Conservation (phyloP, 352 stramenopile genomes). For the Thalassiosira exigua region DNA sequence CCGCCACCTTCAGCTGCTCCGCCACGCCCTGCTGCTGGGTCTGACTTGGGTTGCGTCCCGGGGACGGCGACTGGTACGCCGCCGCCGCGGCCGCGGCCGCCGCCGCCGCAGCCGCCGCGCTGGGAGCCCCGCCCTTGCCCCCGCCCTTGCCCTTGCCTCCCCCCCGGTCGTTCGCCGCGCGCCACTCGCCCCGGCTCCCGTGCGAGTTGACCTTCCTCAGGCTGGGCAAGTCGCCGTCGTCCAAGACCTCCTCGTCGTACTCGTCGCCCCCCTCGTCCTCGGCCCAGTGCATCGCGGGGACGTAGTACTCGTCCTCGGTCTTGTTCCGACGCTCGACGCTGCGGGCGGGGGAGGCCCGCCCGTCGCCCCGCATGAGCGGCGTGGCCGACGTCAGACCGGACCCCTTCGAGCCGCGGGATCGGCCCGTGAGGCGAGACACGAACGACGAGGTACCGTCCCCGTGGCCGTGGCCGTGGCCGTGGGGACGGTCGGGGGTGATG, state of each 20-base stretch:
- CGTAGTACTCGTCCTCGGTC: constrained; percentile 53
- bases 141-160: not conserved
- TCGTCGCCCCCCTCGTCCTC: constrained; percentile 25
- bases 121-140: not conserved
- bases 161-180: not conserved
- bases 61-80: not conserved
- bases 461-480: not conserved
- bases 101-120: not conserved
- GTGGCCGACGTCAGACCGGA: constrained; percentile 14
- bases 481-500: constrained; percentile 22
- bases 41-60: not conserved
- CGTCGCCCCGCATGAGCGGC: not conserved
- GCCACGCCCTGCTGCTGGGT: not conserved
- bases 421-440: constrained; percentile 21
- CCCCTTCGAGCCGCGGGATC: not conserved
- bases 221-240: constrained; percentile 45
- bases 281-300: constrained; percentile 1
- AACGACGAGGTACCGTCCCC: not conserved
- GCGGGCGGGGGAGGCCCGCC: not conserved
- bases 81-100: not conserved
- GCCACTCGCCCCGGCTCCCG: not conserved
- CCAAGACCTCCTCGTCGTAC: constrained; percentile 9
- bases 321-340: constrained; percentile 39
- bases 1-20: constrained; percentile 44
- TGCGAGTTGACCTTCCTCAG: constrained; percentile 8